Evolutionary conservation across 2,329 filamentous ascomycete genomes (phyloP).

Genomic region (Graphilbum ipis-grandicollis): DNA sequence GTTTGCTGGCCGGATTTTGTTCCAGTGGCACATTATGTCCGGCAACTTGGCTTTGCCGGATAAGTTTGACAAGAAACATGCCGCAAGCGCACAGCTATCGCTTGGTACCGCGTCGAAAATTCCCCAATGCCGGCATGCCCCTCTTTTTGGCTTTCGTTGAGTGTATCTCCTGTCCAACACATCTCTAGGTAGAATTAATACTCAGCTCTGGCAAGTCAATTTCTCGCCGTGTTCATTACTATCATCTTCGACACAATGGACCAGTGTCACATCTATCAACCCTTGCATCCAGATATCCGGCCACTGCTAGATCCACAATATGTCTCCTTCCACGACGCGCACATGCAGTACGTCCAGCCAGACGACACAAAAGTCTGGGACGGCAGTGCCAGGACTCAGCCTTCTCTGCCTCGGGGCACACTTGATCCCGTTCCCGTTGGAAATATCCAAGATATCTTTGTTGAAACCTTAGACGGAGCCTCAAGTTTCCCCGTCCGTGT

Average conservation of each 20-base stretch:
- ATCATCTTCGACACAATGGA: not conserved
- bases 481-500: constrained; percentile 15
- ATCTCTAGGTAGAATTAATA: too few relatives aligned
- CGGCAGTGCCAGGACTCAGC: constrained; percentile 12
- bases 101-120: too few relatives aligned
- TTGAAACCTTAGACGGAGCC: constrained; percentile 12
- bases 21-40: too few relatives aligned
- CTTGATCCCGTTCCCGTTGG: constrained; percentile 13
- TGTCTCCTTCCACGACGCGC: constrained; percentile 18
- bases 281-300: constrained; percentile 17
- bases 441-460: constrained; percentile 11
- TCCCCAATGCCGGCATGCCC: too few relatives aligned
- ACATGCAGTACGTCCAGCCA: constrained; percentile 19
- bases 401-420: constrained; percentile 10
- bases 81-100: too few relatives aligned
- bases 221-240: too few relatives aligned
- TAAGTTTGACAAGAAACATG: too few relatives aligned
- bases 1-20: too few relatives aligned
- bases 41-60: too few relatives aligned
- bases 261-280: constrained; percentile 12
- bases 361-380: constrained; percentile 18
- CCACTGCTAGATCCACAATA: constrained; percentile 19
- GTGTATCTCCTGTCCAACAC: too few relatives aligned
- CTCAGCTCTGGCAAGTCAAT: too few relatives aligned
- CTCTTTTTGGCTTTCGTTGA: too few relatives aligned